Percentiles rank a stretch among this genome's conserved stretches.
These are phyloP conservation scores for Cairneyella variabilis DNA, from an alignment of 495 filamentous ascomycete genomes.

Conservation along the genomic window DNA sequence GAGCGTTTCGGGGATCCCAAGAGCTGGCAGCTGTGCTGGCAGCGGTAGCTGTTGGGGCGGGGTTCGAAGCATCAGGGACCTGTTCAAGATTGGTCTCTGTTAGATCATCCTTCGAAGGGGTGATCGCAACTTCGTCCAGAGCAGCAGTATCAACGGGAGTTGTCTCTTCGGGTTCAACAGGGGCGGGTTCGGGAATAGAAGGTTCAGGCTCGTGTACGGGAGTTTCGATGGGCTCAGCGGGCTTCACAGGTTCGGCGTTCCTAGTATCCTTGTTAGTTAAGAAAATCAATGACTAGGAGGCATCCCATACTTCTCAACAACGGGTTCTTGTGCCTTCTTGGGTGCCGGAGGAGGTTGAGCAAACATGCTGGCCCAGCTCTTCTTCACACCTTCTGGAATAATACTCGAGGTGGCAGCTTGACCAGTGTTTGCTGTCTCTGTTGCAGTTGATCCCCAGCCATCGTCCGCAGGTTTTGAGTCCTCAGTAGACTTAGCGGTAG, in stretches of 20 bases:
- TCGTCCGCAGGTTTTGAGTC: constrained; percentile 34
- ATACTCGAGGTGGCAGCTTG: constrained; percentile 28
- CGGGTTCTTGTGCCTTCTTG: constrained; percentile 25
- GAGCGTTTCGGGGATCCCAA: constrained; percentile 60
- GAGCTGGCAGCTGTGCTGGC: constrained; percentile 90
- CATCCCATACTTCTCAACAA: constrained; percentile 21
- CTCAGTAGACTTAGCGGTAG: constrained; percentile 28
- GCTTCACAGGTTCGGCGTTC: constrained; percentile 12
- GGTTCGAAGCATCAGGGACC: constrained; percentile 72
- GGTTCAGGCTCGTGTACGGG: constrained; percentile 21
- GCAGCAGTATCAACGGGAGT: constrained; percentile 4
- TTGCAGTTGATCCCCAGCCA: constrained; percentile 13
- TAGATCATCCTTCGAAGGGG: constrained; percentile 76
- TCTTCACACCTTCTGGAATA: constrained; percentile 33
- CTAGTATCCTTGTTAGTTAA: constrained; percentile 14
- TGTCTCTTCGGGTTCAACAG: constrained; percentile 9
- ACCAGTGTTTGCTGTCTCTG: constrained; percentile 17
- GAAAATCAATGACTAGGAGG: not conserved
- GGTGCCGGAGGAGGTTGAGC: constrained; percentile 25
- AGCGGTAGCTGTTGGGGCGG: constrained; percentile 72
- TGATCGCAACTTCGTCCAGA: constrained; percentile 47
- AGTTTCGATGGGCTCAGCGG: constrained; percentile 16
- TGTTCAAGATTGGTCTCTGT: constrained; percentile 91
- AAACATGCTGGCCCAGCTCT: constrained; percentile 58
- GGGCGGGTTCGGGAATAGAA: constrained; percentile 10